Evolutionary conservation across 2,329 filamentous ascomycete genomes (phyloP).

Genomic region (Aureobasidium sp.): DNA sequence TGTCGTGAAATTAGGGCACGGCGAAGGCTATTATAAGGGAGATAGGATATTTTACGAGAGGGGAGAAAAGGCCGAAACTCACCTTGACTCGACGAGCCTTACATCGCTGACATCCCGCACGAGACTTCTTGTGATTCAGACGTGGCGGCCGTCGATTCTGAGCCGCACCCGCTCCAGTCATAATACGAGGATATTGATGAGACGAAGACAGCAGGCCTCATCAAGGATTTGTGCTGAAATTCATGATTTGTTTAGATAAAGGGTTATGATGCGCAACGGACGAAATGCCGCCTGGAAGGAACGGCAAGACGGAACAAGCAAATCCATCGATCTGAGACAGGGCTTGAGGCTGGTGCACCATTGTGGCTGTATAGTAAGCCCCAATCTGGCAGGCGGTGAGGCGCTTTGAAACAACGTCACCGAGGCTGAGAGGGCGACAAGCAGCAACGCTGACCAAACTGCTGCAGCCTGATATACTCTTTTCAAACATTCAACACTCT

Average conservation of each 20-base stretch:
- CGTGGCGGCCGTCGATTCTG: constrained; percentile 1
- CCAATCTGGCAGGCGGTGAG: not conserved
- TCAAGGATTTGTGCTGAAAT: not conserved
- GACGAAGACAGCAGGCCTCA: not conserved
- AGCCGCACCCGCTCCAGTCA: not conserved
- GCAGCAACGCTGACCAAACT: not conserved
- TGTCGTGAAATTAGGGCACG: not conserved
- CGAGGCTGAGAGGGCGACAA: not conserved
- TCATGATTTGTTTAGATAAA: not conserved
- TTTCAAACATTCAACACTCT: not conserved
- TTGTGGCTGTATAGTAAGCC: too few species aligned
- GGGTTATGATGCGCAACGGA: not conserved
- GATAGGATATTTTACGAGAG: not conserved
- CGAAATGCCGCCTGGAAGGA: not conserved
- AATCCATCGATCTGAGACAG: not conserved
- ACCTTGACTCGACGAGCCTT: constrained; percentile 11
- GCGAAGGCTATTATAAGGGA: not conserved
- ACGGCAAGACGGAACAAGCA: not conserved
- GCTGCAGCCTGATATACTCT: not conserved
- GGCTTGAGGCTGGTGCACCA: not conserved
- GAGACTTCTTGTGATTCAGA: constrained; percentile 8
- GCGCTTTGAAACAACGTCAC: constrained; percentile 1
- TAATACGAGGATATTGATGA: not conserved
- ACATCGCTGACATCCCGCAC: constrained; percentile 10
- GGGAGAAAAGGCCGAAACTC: not conserved